Base-by-base conservation (phyloP, 345 rosid species). In the Eucalyptus dawsonii region DNA sequence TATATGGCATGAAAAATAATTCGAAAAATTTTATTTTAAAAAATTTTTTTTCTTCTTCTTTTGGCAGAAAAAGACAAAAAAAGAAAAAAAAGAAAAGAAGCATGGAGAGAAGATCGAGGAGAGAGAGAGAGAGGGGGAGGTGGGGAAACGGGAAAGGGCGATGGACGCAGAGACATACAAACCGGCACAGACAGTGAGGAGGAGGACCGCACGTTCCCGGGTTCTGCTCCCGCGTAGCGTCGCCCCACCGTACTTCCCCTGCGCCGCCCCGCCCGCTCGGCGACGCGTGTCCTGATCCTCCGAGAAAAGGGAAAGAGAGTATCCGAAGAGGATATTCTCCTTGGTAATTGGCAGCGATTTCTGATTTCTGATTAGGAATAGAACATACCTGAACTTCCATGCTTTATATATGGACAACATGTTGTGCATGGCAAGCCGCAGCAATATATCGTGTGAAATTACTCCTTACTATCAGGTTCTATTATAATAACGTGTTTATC, bases 151-250 rank as follows among this genome's bases (percentile, higher is more conserved):
- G 53, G 27, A 87, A 42, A 40, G 37, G 5, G 21, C 31, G 53
- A 17, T 37, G 88, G 88, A 58, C 88, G 65, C 69, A 27, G 81
- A 50, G 76, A 87, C 80, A 58, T 72, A 10, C 88, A 44, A 44
- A 22, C 67, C 88, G 37, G 80, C 81, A 62, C 83, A 76, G 47
- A 76, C 47, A 87, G 40, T 34, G 80, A 42, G 72, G 67, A 58
- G 69, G 80, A 6, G 88, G 80, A 37, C n/a, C 37, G 88, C 88
- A 87, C 80, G 88, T 62, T 87, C 50, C 83, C 5, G 51, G 88
- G 88, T 10, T 9, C 31, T 1, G 50, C 49, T 87, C 27, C 53
- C 37, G 40, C 65, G 53, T 10, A 8, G 9, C 27, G 1, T 8
- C 72, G 54, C 17, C 49, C 40, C 76, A 42, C 50, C 7, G 51